A percentile compares a stretch with the other conserved stretches of the same genome.
phyloP scores from a whole-genome alignment of 805 yeast genomes.

The Wickerhamiella sergipiensis region DNA sequence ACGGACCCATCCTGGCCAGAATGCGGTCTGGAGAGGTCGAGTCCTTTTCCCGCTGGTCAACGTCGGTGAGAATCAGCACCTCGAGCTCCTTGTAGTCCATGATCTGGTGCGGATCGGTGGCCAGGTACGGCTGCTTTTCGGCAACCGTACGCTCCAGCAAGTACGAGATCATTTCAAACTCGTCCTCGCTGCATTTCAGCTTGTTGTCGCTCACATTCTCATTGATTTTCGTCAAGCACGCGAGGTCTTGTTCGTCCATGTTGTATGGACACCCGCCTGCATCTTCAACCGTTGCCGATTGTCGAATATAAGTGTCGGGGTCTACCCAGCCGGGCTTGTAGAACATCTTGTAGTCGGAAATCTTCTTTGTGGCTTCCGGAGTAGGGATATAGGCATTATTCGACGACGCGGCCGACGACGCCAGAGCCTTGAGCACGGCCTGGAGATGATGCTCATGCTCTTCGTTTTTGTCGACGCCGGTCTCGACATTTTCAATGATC shows the following conservation, averaged over 20 bases:
- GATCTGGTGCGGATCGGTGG: slow-evolving; percentile 73
- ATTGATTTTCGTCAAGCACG: slow-evolving; percentile 37
- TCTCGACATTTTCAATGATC: slow-evolving; percentile 65
- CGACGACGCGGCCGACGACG: slow-evolving; percentile 40
- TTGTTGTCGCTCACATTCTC: slow-evolving; percentile 11
- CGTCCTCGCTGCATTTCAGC: slow-evolving; percentile 53
- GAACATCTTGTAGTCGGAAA: slow-evolving; percentile 63
- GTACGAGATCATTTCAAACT: slow-evolving; percentile 68
- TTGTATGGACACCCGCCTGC: slow-evolving; percentile 73
- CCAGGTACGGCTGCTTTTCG: slow-evolving; percentile 76
- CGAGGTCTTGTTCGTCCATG: slow-evolving; percentile 82
- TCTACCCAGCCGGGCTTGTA: slow-evolving; percentile 53
- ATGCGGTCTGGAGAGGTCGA: slow-evolving; percentile 28
- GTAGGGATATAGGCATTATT: slow-evolving; percentile 68
- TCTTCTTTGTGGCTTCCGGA: slow-evolving; percentile 78
- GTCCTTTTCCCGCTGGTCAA: slow-evolving; percentile 41
- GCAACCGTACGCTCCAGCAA: slow-evolving; percentile 59
- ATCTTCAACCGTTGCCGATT: slow-evolving; percentile 93
- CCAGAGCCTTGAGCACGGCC: slow-evolving; percentile 72
- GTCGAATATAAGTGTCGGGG: slow-evolving; percentile 72
- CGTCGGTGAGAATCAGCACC: slow-evolving; percentile 27
- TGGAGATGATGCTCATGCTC: slow-evolving; percentile 95
- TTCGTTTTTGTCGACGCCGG: slow-evolving; percentile 96
- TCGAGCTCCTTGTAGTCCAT: slow-evolving; percentile 56
- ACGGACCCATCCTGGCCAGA: slow-evolving; percentile 13